Conservation (phyloP, 1,284 basidiomycete species). For the Coniophora puteana region DNA sequence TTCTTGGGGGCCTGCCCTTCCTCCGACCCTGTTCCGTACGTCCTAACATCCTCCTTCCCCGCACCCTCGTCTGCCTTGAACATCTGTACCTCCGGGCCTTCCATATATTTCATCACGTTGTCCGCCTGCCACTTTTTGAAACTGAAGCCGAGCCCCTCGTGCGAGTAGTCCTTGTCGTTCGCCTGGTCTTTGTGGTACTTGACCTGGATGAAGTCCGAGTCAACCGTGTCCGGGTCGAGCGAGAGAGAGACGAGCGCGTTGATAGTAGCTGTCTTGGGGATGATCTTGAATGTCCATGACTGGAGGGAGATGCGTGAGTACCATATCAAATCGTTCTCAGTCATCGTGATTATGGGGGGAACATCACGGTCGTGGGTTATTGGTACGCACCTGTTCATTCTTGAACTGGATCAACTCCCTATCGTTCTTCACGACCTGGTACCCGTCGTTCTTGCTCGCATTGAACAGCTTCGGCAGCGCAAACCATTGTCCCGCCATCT, state of each 20-base stretch:
- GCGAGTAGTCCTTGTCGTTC: slow-evolving; percentile 30
- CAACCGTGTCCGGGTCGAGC: slow-evolving; percentile 25
- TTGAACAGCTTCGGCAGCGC: slow-evolving; percentile 29
- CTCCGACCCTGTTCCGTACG: not conserved
- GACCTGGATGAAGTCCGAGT: slow-evolving; percentile 28
- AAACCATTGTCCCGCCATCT: slow-evolving; percentile 33
- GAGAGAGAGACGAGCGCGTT: slow-evolving; percentile 28
- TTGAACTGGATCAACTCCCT: slow-evolving; percentile 30
- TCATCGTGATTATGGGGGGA: not conserved
- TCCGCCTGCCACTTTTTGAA: slow-evolving; percentile 32
- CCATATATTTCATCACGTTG: slow-evolving; percentile 17
- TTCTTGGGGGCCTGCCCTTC: not conserved
- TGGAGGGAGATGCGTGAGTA: too few relatives aligned
- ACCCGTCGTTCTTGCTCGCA: slow-evolving; percentile 25
- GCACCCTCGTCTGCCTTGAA: slow-evolving; percentile 5
- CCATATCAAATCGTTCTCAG: too few relatives aligned
- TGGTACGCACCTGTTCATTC: slow-evolving; percentile 24
- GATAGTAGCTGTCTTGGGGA: slow-evolving; percentile 26
- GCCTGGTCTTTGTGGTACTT: slow-evolving; percentile 33
- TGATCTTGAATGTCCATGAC: slow-evolving; percentile 28
- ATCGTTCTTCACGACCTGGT: slow-evolving; percentile 26
- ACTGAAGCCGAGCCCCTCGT: slow-evolving; percentile 26
- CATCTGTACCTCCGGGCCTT: slow-evolving; percentile 4
- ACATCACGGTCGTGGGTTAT: not conserved
- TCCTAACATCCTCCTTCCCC: slow-evolving; percentile 4